Evolutionary conservation across 2,329 filamentous ascomycete genomes (phyloP), one percentile per base, ranked within the genome.

Genomic region (Fusarium fujikuroi): DNA sequence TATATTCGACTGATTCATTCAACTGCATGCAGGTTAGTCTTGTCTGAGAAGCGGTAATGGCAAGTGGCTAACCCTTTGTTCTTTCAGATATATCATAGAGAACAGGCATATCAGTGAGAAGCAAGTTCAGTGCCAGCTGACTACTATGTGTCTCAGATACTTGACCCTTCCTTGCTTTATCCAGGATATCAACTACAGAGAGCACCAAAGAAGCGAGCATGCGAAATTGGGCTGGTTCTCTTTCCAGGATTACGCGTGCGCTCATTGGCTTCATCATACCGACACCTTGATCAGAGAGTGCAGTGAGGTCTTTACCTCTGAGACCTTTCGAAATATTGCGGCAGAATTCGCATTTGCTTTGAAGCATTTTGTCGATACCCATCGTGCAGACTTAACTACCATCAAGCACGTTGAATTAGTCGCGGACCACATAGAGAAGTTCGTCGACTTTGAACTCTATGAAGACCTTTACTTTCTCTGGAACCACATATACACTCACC

Each of bases 41-140:
- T 28, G 1, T 9, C 9, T 1, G 1, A 15, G 0, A 2, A 12
- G 0, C 4, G 6, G 0, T 3, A 0, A 8, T 3, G 0, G 1
- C 18, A 11, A 19, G 12, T 60, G 10, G 3, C 6, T n/a, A 2
- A 4, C 0, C 0, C 0, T 18, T 49, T 0, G 7, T 3, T 1
- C 3, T 32, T 18, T 9, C 7, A 62, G 65, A 7, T n/a, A 68
- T 2, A 61, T 68, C 1, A 34, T 68, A 3, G 5, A 68, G 3
- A 68, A 43, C 9, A 37, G 21, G 1, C 58, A 68, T 1, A 43
- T 62, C 0, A 36, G 16, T 1, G 54, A 67, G 30, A 53, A 28
- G 15, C 1, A 34, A 4, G 63, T 67, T 4, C 46, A 67, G 5
- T 68, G 65, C 0, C 65, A 68, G 16, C 21, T 68, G 1, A 11